Percentiles rank a stretch among this genome's conserved stretches.
phyloP scores from a whole-genome alignment of 2,329 filamentous ascomycete species.

The Neofusicoccum parvum region DNA sequence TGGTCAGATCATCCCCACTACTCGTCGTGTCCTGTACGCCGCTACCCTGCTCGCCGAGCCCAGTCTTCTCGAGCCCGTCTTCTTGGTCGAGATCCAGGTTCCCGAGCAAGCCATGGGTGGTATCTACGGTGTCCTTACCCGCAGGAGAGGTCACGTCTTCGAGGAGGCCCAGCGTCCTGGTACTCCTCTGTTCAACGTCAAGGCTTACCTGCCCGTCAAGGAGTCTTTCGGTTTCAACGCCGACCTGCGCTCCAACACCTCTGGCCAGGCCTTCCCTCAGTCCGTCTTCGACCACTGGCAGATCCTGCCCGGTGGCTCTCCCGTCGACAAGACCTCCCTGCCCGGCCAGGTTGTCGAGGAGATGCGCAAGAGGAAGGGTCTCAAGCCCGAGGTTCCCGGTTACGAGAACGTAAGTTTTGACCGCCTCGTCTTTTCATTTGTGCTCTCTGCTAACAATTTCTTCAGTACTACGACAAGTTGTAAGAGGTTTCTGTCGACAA shows the following conservation, averaged over 20 bases:
- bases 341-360: slow-evolving; percentile 79
- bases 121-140: slow-evolving; percentile 98
- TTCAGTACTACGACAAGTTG: slow-evolving; percentile 98
- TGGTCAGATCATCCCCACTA: slow-evolving; percentile 97
- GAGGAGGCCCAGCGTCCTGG: slow-evolving; percentile 96
- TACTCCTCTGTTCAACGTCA: slow-evolving; percentile 99
- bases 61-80: slow-evolving; percentile 92
- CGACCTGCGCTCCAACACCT: slow-evolving; percentile 90
- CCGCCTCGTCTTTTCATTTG: not conserved
- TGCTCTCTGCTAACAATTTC: slow-evolving; percentile 43
- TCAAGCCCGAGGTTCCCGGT: slow-evolving; percentile 93
- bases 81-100: slow-evolving; percentile 99
- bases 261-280: slow-evolving; percentile 98
- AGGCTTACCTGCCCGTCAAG: slow-evolving; percentile 94
- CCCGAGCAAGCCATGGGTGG: slow-evolving; percentile 99
- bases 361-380: slow-evolving; percentile 99
- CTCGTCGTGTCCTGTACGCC: slow-evolving; percentile 96
- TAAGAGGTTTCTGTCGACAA: slow-evolving; percentile 59
- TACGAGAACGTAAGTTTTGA: slow-evolving; percentile 83
- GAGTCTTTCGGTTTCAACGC: slow-evolving; percentile 99
- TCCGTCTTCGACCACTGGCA: slow-evolving; percentile 99
- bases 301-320: slow-evolving; percentile 89
- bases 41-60: slow-evolving; percentile 88
- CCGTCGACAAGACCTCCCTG: slow-evolving; percentile 80
- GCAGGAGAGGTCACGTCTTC: slow-evolving; percentile 98